These are phyloP conservation scores for Pythium rhizo-oryzae DNA, from an alignment of 352 stramenopile genomes.

Conservation along the genomic window DNA sequence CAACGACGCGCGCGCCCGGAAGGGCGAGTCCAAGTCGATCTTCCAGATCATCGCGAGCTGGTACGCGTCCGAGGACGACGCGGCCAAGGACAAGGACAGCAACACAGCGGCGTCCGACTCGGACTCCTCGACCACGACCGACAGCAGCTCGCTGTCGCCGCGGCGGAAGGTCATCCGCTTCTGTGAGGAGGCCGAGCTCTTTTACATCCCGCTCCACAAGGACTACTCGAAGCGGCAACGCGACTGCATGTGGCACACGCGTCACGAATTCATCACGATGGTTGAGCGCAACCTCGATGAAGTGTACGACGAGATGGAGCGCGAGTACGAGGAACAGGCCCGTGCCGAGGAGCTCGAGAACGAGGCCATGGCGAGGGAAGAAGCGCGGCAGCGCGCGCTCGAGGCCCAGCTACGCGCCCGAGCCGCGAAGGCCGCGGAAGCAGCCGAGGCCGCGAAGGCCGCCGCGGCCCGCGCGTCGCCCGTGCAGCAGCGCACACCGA, in stretches of 20 bases:
- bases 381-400: conserved; percentile 53
- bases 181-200: conserved; percentile 80
- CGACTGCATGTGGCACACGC: conserved; percentile 86
- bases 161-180: conserved; percentile 60
- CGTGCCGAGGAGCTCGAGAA: conserved; percentile 68
- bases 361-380: conserved; percentile 72
- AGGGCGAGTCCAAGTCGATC: conserved; percentile 58
- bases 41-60: conserved; percentile 85
- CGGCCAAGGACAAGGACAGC: conserved; percentile 32
- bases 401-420: conserved; percentile 38
- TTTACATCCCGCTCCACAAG: conserved; percentile 83
- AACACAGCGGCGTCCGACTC: conserved; percentile 22
- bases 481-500: conserved; percentile 13
- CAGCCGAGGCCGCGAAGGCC: conserved; percentile 22
- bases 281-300: conserved; percentile 86
- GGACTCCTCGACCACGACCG: conserved; percentile 20
- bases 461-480: conserved; percentile 37
- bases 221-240: conserved; percentile 89
- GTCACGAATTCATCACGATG: conserved; percentile 84
- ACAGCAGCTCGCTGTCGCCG: conserved; percentile 10
- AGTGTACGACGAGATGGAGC: conserved; percentile 89
- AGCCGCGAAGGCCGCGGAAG: conserved; percentile 21
- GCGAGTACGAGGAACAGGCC: conserved; percentile 77
- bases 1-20: conserved; percentile 59
- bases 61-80: conserved; percentile 50